Conservation (phyloP, 306 rosid genomes). For the Castanea mollissima region DNA sequence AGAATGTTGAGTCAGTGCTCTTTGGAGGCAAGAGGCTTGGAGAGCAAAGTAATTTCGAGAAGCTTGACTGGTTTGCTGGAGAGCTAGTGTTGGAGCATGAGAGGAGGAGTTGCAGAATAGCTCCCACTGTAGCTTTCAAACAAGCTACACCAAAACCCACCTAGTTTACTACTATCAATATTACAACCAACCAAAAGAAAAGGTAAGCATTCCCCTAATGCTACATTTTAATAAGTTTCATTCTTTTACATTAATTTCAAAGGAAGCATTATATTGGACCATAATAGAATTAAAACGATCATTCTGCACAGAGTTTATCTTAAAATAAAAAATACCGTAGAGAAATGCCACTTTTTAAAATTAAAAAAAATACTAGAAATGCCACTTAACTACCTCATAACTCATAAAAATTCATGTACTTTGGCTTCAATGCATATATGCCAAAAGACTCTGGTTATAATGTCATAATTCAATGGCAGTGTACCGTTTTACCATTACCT, state of each 20-base stretch:
- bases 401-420: not conserved
- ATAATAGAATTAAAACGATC: conserved; percentile 12
- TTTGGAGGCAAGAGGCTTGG: conserved; percentile 86
- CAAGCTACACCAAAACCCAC: conserved; percentile 71
- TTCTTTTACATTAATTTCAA: conserved; percentile 28
- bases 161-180: conserved; percentile 22
- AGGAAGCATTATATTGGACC: conserved; percentile 40
- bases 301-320: not conserved
- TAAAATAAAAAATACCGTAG: not conserved
- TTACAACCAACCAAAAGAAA: conserved; percentile 28
- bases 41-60: conserved; percentile 82
- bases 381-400: not conserved
- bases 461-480: not conserved
- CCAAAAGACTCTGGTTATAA: not conserved
- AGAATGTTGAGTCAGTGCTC: conserved; percentile 90
- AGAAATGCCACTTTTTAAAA: no score
- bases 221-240: conserved; percentile 18
- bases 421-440: not conserved
- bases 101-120: conserved; percentile 99
- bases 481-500: not conserved
- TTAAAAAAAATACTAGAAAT: no score
- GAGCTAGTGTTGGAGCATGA: conserved; percentile 95
- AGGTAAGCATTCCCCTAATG: conserved; percentile 41
- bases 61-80: conserved; percentile 97
- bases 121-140: conserved; percentile 99